phyloP scores from a whole-genome alignment of 2,329 filamentous ascomycete genomes.

The Pyricularia pennisetigena region DNA sequence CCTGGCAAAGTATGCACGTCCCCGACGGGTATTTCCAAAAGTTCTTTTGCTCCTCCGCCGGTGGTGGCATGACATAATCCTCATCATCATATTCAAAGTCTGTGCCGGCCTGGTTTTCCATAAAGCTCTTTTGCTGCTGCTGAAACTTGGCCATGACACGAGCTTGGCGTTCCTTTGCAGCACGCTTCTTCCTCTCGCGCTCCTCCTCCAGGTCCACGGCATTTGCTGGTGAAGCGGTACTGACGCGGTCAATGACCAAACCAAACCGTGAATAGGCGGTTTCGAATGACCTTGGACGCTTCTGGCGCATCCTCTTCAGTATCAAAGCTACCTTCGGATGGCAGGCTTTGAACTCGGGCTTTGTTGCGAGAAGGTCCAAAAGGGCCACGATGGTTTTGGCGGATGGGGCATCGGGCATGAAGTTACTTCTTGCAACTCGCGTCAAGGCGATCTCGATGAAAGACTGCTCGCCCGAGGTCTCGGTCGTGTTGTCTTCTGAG shows the following conservation, averaged over 20 bases:
- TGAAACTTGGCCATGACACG: conserved; percentile 98
- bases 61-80: conserved; percentile 37
- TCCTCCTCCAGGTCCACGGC: conserved; percentile 58
- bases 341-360: conserved; percentile 70
- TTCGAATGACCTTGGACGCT: conserved; percentile 64
- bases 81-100: conserved; percentile 86
- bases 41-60: conserved; percentile 54
- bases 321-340: conserved; percentile 79
- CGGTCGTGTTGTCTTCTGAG: conserved; percentile 62
- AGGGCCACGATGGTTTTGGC: conserved; percentile 55
- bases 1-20: conserved; percentile 93
- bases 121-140: conserved; percentile 90
- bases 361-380: conserved; percentile 51
- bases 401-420: conserved; percentile 43
- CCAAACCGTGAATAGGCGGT: conserved; percentile 53
- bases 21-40: conserved; percentile 86
- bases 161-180: conserved; percentile 80
- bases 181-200: conserved; percentile 77
- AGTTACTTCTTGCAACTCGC: conserved; percentile 51
- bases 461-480: conserved; percentile 41
- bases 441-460: conserved; percentile 66
- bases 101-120: conserved; percentile 72
- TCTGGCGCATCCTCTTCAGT: conserved; percentile 75
- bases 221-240: conserved; percentile 70
- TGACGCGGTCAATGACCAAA: conserved; percentile 67